phyloP scores from a whole-genome alignment of 208 protist genomes.

The Hexamita inflata region DNA sequence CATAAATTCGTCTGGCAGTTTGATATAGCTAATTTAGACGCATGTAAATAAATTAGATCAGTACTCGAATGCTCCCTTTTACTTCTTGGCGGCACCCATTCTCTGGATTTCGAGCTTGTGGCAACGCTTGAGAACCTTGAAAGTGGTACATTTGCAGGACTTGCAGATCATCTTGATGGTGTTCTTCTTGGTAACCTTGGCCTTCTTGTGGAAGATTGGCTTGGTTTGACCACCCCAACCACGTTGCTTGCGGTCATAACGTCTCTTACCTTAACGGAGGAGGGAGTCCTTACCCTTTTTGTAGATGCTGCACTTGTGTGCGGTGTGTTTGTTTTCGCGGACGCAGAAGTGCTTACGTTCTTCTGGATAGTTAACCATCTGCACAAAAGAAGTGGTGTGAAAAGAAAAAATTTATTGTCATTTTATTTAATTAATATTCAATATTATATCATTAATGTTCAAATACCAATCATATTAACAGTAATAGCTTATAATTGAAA shows the following conservation, averaged over 20 bases:
- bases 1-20: too few species aligned
- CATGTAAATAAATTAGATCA: slow-evolving; percentile 4
- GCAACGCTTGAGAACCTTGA: slow-evolving; percentile 19
- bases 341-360: slow-evolving; percentile 60
- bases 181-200: slow-evolving; percentile 37
- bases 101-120: slow-evolving; percentile 11
- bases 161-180: slow-evolving; percentile 25
- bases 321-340: slow-evolving; percentile 69
- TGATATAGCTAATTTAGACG: too few species aligned
- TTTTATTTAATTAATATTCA: too few species aligned
- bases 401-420: too few species aligned
- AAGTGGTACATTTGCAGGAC: slow-evolving; percentile 21
- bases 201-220: slow-evolving; percentile 99
- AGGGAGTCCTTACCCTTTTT: slow-evolving; percentile 94
- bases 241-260: slow-evolving; percentile 97
- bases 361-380: slow-evolving; percentile 58
- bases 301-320: slow-evolving; percentile 79
- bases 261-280: slow-evolving; percentile 90
- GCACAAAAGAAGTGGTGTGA: too few species aligned
- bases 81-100: slow-evolving; percentile 22
- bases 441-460: too few species aligned
- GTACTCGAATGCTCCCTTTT: slow-evolving; percentile 9
- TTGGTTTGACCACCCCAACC: slow-evolving; percentile 99
- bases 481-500: too few species aligned
- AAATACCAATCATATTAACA: too few species aligned